Conservation (phyloP, 352 stramenopile species). For the Phytopythium chamaehyphon region DNA sequence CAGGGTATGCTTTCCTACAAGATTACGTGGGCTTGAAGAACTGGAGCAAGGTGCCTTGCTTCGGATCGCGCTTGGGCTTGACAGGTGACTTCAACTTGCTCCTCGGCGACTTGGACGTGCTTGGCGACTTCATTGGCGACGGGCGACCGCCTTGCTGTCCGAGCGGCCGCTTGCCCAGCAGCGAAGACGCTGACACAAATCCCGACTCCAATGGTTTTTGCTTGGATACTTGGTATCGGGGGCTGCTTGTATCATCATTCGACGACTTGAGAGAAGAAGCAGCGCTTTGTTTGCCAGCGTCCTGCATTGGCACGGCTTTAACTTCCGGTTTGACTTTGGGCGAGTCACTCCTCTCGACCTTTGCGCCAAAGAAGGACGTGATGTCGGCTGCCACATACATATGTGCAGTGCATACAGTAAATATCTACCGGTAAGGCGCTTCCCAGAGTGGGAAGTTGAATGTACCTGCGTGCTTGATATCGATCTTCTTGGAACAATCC, state of each 20-base stretch:
- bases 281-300: conserved; percentile 7
- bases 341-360: conserved; percentile 26
- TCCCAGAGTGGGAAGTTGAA: no score
- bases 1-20: conserved; percentile 15
- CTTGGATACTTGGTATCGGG: no score
- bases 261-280: no score
- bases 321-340: conserved; percentile 6
- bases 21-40: conserved; percentile 41
- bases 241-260: no score
- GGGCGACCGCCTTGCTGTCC: not conserved
- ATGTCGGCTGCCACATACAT: no score
- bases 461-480: conserved; percentile 72
- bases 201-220: not conserved
- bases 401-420: no score
- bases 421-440: no score
- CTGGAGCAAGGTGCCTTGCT: conserved; percentile 38
- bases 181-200: conserved; percentile 41
- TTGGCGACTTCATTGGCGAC: not conserved
- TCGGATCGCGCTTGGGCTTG: conserved; percentile 19
- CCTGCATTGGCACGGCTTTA: not conserved
- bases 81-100: conserved; percentile 5
- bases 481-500: conserved; percentile 66
- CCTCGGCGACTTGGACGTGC: conserved; percentile 4
- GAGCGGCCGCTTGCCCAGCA: conserved; percentile 35
- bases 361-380: conserved; percentile 58